Evolutionary conservation across 305 asterid genomes (phyloP), one percentile per base, ranked within the genome.

Genomic region (Plantago lanceolata): DNA sequence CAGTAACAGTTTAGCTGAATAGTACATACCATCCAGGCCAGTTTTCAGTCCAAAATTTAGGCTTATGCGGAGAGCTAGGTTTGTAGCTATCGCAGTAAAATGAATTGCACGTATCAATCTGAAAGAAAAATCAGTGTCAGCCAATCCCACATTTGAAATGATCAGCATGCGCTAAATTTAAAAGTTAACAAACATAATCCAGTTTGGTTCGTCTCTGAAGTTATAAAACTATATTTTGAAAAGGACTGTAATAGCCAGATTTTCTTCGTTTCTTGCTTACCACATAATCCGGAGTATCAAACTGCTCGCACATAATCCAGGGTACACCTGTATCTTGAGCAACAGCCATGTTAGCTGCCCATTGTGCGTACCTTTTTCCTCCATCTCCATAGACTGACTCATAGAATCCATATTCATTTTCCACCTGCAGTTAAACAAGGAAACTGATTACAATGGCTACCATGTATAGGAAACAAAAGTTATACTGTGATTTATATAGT

Each of bases 241-340:
- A n/a, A n/a, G n/a, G n/a, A n/a, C n/a, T n/a, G n/a, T 35, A 8
- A 7, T 8, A 35, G 13, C 13, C 11, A 35, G 9, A 35, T 2
- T 35, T 35, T 35, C 11, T 35, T 8, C 44, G 13, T 35, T 35
- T n/a, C 16, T 58, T 40, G 50, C 82, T 86, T 74, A 90, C 97
- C 79, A 88, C 83, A 67, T 81, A 75, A 66, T 66, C 83, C 21
- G 97, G 97, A 76, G 90, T 88, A 73, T 88, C 95, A 78, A 75
- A 88, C 71, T 90, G 97, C 81, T 86, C 77, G 73, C 97, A 90
- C 97, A 90, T 90, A 67, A 90, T 84, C 97, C 97, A 90, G 33
- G 97, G 97, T 21, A 90, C 96, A 66, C 97, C 88, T 19, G 76
- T 90, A 80, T 83, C 76, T 68, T 86, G 97, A 62, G 95, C 79